Base-by-base conservation (phyloP, 495 filamentous ascomycete species). In the Neurospora sublineolata region DNA sequence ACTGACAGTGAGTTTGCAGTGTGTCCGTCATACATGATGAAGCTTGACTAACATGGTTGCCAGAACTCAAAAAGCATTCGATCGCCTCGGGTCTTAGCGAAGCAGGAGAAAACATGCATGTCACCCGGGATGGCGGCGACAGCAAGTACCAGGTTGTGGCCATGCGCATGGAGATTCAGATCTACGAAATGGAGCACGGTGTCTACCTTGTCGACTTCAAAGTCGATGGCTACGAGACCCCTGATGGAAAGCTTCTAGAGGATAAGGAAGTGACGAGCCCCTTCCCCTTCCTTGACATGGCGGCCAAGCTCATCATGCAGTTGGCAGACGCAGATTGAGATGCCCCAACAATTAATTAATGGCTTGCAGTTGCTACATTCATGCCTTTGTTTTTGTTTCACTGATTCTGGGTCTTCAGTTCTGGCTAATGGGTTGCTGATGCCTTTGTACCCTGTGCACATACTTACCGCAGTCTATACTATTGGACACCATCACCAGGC, bases 121-220 rank as follows among this genome's bases (percentile, higher is more conserved):
- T 80, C 52, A 42, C 76, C 75, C 68, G 83, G 80, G 14, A 87
- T 77, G 33, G 83, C 81, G 33, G 83, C 39, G 52, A 64, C 7
- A 76, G 73, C 23, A 78, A 82, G 67, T 74, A 84, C 11, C 85
- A 91, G 69, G 86, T 87, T 67, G 86, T 92, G 30, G 90, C 88
- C 73, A 93, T 98, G 73, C 94, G 96, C 76, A 89, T 98, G 79
- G 94, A 95, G 69, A 96, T 99, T 71, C 95, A 99, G 79, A 89
- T 99, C 37, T 99, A 99, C 79, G 92, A 94, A 76, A 91, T 99
- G 81, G 95, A 99, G 80, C 88, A 89, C 44, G 91, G 92, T 71
- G 94, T 94, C 75, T 99, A 94, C 80, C 90, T 98, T 74, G 95
- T 99, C 36, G 95, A 99, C 79, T 98, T 99, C 86, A 98, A 97